phyloP scores from a whole-genome alignment of 768 basidiomycete genomes.

The Termitomyces bulborhizus region DNA sequence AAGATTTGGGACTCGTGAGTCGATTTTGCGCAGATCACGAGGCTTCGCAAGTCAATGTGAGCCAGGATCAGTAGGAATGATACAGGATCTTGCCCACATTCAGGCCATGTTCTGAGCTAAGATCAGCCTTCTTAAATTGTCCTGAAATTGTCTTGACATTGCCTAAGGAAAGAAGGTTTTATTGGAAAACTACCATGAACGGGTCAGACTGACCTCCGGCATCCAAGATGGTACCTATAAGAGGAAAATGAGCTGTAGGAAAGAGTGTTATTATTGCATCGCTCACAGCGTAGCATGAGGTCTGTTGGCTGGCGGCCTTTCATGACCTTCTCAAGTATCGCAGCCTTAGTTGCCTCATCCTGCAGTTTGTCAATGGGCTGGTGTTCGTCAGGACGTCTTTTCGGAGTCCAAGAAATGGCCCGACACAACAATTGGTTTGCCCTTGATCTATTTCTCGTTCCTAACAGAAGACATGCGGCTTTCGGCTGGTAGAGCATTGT shows the following conservation, averaged over 20 bases:
- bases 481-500: not conserved
- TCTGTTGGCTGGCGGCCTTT: constrained; percentile 85
- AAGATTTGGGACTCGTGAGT: constrained; percentile 89
- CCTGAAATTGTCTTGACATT: constrained; percentile 84
- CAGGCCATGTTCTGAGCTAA: constrained; percentile 81
- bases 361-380: constrained; percentile 32
- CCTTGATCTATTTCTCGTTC: constrained; percentile 2
- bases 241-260: constrained; percentile 7
- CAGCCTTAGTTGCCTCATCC: constrained; percentile 66
- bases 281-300: constrained; percentile 86
- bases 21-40: constrained; percentile 95
- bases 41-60: constrained; percentile 43
- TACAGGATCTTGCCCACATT: constrained; percentile 56
- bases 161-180: constrained; percentile 36
- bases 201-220: constrained; percentile 50
- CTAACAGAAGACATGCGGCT: constrained; percentile 2
- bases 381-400: constrained; percentile 25
- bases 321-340: constrained; percentile 80
- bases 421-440: constrained; percentile 4
- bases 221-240: constrained; percentile 80
- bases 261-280: constrained; percentile 8
- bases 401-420: constrained; percentile 30
- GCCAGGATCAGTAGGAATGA: constrained; percentile 14
- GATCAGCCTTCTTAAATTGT: constrained; percentile 85
- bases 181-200: not conserved